Conservation (phyloP, 2,329 filamentous ascomycete species). For the Calonectria montana region DNA sequence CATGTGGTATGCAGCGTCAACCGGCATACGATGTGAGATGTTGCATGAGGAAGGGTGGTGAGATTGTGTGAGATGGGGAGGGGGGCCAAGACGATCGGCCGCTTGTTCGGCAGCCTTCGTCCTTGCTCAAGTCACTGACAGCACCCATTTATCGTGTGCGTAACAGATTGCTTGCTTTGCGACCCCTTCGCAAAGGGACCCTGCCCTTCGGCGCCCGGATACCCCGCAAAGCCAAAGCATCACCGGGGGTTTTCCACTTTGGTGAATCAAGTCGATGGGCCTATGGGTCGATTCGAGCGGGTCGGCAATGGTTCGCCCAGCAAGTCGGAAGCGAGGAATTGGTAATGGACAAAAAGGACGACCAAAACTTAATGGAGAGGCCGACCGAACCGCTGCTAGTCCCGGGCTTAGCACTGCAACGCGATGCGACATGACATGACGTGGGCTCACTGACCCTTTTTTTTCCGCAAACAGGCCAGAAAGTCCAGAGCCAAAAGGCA, state of each 20-base stretch:
- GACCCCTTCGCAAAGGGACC: neutral
- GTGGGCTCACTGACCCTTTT: constrained; percentile 1
- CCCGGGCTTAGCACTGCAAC: neutral
- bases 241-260: neutral
- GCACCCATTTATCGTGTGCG: neutral
- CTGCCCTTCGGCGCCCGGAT: neutral
- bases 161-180: no score
- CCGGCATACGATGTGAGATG: neutral
- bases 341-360: neutral
- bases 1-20: neutral
- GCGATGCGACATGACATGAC: neutral
- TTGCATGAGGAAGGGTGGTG: neutral
- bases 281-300: constrained; percentile 2
- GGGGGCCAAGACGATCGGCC: neutral
- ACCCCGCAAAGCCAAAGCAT: neutral
- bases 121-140: neutral
- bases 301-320: neutral
- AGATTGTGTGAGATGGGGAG: constrained; percentile 8
- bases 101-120: neutral
- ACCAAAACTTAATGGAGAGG: neutral
- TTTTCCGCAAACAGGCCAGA: neutral
- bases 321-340: constrained; percentile 12
- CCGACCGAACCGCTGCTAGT: neutral
- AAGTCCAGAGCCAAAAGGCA: neutral
- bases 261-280: neutral